Base-by-base conservation (phyloP, 805 yeast genomes). In the Starmerella khaoyaiensis region DNA sequence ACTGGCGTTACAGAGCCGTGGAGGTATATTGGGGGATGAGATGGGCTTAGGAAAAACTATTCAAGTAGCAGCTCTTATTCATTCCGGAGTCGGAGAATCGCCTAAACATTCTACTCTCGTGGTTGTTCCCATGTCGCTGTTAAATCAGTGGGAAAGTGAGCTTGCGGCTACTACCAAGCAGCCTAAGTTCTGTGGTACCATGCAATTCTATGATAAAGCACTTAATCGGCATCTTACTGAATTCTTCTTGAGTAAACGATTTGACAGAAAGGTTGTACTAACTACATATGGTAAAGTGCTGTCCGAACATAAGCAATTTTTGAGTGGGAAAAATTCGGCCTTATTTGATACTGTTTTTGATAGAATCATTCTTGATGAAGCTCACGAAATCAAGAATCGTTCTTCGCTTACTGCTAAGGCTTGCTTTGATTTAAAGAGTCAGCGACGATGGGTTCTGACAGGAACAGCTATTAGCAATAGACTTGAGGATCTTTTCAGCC, bases 1-100 rank as follows among this genome's bases (percentile, higher is more conserved):
- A 10, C 61, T 83, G 28, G 71, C 67, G 40, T 64, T 76, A 1
- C 51, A 68, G 15, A 67, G 76, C 33, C 64, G 66, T 33, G 96
- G 97, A 25, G 97, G 97, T 2, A 79, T 86, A 16, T 60, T 86
- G 12, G 94, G 96, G 0, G 97, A 86, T 60, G 97, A 86, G 56
- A 86, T 86, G 97, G 97, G 97, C 0, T 64, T 86, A 7, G 97
- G 97, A 29, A 86, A 86, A 54, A 86, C 97, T 0, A 79, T 86
- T 18, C 79, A 94, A 1, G 73, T 93, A 0, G 58, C 83, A 36
- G 69, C 95, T 0, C 59, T 87, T 33, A 65, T 86, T 10, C 72
- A 78, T 39, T 67, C 81, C 0, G 46, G 43, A 1, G 14, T n/a
- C 5, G 74, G 53, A 11, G 43, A 47, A 1, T 51, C 50, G n/a